These are phyloP conservation scores for Trichoderma virens DNA, from an alignment of 495 filamentous ascomycete genomes.

Conservation along the genomic window DNA sequence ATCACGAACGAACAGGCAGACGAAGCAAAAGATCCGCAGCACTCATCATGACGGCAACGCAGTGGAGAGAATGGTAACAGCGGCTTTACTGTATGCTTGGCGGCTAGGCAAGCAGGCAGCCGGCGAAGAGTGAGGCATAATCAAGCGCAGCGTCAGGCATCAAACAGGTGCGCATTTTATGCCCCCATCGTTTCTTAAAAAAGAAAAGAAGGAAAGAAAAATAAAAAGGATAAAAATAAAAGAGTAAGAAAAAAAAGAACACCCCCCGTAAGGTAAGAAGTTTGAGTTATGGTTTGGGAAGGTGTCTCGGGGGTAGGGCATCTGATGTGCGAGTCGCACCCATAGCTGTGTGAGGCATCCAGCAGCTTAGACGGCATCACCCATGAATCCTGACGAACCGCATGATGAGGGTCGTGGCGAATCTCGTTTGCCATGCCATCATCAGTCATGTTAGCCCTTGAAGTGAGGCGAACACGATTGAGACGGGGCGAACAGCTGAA, in stretches of 20 bases:
- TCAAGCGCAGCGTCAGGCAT: background rate
- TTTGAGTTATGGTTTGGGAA: background rate
- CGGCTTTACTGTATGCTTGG: background rate
- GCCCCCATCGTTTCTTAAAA: background rate
- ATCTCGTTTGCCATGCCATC: background rate
- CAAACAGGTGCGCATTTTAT: background rate
- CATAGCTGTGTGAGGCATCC: background rate
- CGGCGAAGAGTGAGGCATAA: background rate
- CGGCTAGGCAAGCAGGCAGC: background rate
- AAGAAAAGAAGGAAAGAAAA: background rate
- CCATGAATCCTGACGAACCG: background rate
- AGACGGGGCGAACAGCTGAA: conserved; percentile 4
- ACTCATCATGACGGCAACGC: background rate
- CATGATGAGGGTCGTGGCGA: background rate
- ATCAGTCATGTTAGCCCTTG: background rate
- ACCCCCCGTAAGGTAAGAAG: background rate
- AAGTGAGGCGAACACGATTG: background rate
- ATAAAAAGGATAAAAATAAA: background rate
- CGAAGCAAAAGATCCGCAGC: background rate
- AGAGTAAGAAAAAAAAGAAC: background rate
- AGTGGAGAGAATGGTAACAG: background rate
- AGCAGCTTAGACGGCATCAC: background rate
- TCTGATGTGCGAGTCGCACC: background rate
- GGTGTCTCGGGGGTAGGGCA: background rate
- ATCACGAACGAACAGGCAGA: background rate